Conservation (phyloP, 148 eudicot genomes). For the Persicaria maculosa region DNA sequence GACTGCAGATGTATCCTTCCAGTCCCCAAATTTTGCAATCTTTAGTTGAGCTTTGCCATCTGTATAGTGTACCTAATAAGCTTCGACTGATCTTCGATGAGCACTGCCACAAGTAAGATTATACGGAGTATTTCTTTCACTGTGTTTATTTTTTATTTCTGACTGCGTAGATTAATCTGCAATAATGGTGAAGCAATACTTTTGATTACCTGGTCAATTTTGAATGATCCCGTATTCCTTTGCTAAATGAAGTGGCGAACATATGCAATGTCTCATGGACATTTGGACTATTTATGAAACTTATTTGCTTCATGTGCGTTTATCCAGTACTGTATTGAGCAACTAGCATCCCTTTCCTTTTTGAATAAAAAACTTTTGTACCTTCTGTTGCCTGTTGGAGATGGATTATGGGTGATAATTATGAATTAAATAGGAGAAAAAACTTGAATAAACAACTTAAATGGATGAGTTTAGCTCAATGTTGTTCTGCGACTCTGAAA, state of each 20-base stretch:
- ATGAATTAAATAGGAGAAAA: neutral
- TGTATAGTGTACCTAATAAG: slow-evolving; percentile 61
- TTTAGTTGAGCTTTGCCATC: slow-evolving; percentile 53
- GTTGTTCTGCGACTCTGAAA: neutral
- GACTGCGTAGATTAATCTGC: neutral
- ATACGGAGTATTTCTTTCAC: neutral
- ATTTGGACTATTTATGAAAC: neutral
- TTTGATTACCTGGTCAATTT: neutral
- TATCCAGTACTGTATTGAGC: neutral
- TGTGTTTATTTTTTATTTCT: neutral
- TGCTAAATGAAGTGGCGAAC: neutral
- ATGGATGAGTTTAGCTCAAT: neutral
- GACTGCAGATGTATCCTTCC: slow-evolving; percentile 70
- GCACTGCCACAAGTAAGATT: slow-evolving; percentile 58
- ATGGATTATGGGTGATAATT: neutral
- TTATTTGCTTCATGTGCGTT: neutral
- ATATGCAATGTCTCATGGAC: neutral
- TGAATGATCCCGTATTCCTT: neutral
- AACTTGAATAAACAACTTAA: neutral
- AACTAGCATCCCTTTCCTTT: neutral
- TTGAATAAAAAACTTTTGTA: neutral
- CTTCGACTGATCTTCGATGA: slow-evolving; percentile 68
- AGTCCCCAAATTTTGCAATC: slow-evolving; percentile 52
- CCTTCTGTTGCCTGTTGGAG: neutral
- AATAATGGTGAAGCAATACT: neutral